Conservation (phyloP, 495 filamentous ascomycete genomes). For the Tuber umbilicatum region DNA sequence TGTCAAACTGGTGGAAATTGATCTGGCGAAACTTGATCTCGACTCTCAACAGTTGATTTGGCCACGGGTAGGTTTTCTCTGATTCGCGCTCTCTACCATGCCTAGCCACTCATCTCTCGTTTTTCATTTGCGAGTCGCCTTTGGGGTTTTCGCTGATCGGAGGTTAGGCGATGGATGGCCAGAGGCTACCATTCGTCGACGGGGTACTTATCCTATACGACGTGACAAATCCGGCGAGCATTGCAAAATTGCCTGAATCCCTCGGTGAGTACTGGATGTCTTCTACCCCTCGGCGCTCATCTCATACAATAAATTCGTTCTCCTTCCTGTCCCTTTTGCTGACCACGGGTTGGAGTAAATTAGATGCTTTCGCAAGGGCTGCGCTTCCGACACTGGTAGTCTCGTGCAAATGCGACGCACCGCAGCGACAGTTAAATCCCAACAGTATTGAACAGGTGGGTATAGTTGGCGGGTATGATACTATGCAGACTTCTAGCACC, state of each 20-base stretch:
- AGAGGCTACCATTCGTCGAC: slow-evolving; percentile 65
- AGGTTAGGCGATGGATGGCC: slow-evolving; percentile 47
- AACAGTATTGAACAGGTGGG: slow-evolving; percentile 54
- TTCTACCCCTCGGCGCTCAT: background rate
- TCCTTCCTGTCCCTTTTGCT: slow-evolving; percentile 20
- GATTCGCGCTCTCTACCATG: slow-evolving; percentile 13
- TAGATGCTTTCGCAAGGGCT: slow-evolving; percentile 63
- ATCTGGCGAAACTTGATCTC: slow-evolving; percentile 60
- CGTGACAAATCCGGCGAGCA: slow-evolving; percentile 65
- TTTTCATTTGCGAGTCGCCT: slow-evolving; percentile 5
- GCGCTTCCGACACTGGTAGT: slow-evolving; percentile 68
- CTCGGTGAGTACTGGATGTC: slow-evolving; percentile 56
- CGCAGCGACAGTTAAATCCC: slow-evolving; percentile 55
- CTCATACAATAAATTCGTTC: slow-evolving; percentile 1
- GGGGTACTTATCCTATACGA: slow-evolving; percentile 81
- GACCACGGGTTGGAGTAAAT: slow-evolving; percentile 29
- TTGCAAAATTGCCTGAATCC: slow-evolving; percentile 59
- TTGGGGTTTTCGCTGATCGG: slow-evolving; percentile 28
- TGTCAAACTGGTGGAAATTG: slow-evolving; percentile 74
- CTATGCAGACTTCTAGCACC: slow-evolving; percentile 64
- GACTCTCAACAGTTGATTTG: slow-evolving; percentile 65
- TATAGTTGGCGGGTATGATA: slow-evolving; percentile 57
- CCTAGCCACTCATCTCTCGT: background rate
- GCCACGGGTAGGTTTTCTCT: slow-evolving; percentile 57
- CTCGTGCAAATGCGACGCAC: slow-evolving; percentile 75